Evolutionary conservation across 1,284 basidiomycete species (phyloP), one percentile per base, ranked within the genome.

Genomic region (Trametes sp.): DNA sequence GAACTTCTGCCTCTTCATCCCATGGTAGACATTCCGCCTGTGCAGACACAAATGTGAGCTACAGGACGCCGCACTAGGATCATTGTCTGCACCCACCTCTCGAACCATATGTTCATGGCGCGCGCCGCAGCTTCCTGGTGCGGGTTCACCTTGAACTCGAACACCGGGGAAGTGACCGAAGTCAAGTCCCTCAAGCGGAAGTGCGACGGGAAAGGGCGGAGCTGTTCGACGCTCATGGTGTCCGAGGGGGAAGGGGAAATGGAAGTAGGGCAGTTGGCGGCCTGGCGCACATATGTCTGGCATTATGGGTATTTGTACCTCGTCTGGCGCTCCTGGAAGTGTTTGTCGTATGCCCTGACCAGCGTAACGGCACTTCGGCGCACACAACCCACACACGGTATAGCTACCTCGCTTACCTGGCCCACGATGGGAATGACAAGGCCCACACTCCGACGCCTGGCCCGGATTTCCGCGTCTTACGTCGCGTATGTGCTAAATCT

Each of bases 121-220:
- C 26, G 41, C 23, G 65, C 67, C 1, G 68, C 68, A 19, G 61
- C 52, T 29, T 59, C 63, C 53, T 67, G 53, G 28, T 64, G 52
- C n/a, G 68, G 66, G 41, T 71, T 71, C 21, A 54, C 41, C 64
- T 69, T 71, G 54, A 69, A 59, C 51, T 67, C 65, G 54, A 71
- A 69, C 24, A 67, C 65, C 24, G 63, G 60, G 8, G 57, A 60
- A 14, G 70, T 63, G 36, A 69, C 61, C 7, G 64, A 57, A 16
- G 66, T 63, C 36, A 71, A 52, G 45, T 71, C 66, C 48, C 61
- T 66, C 19, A 71, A 58, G 29, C 63, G 57, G 57, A 71, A 69
- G 54, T 67, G 65, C 13, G 66, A 49, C 24, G 70, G 68, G 46
- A 71, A 69, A 6, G 65, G 66, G 16, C 63, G 64, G 29, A 71